These are phyloP conservation scores for Rhodomyrtus psidioides DNA, from an alignment of 441 rosid genomes.

Conservation along the genomic window DNA sequence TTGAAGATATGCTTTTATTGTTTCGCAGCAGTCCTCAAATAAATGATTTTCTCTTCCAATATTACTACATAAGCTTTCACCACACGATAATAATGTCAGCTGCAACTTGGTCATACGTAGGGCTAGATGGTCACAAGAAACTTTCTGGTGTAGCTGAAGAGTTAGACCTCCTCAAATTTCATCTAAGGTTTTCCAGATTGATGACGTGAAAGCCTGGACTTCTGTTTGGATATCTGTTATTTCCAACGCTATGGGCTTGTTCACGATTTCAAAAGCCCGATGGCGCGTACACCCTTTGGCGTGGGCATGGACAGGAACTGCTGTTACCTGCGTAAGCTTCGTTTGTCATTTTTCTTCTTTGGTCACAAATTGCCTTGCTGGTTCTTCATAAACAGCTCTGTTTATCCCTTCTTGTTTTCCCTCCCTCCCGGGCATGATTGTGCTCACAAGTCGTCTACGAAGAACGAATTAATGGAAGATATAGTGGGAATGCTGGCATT, in stretches of 20 bases:
- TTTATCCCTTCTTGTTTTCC: neutral
- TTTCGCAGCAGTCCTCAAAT: neutral
- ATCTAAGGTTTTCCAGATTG: conserved; percentile 75
- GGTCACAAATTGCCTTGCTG: neutral
- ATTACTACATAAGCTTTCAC: neutral
- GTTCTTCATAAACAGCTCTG: neutral
- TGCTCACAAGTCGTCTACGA: conserved; percentile 91
- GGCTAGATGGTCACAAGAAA: neutral
- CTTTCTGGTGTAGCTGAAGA: neutral
- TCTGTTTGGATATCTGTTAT: conserved; percentile 65
- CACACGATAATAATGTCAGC: neutral
- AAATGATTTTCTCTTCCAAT: neutral
- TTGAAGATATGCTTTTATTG: neutral
- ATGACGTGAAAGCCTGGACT: conserved; percentile 80
- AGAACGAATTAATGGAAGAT: conserved; percentile 84
- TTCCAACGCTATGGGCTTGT: conserved; percentile 73
- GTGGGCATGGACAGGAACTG: conserved; percentile 98
- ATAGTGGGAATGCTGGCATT: conserved; percentile 89
- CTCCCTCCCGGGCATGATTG: conserved; percentile 85
- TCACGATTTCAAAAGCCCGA: conserved; percentile 77
- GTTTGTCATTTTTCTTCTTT: neutral
- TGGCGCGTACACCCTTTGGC: conserved; percentile 91
- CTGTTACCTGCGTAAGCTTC: conserved; percentile 65
- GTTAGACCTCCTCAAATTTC: neutral
- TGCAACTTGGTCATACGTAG: neutral